Conservation (phyloP, 202 grass and related monocot genomes). For the Setaria italica region DNA sequence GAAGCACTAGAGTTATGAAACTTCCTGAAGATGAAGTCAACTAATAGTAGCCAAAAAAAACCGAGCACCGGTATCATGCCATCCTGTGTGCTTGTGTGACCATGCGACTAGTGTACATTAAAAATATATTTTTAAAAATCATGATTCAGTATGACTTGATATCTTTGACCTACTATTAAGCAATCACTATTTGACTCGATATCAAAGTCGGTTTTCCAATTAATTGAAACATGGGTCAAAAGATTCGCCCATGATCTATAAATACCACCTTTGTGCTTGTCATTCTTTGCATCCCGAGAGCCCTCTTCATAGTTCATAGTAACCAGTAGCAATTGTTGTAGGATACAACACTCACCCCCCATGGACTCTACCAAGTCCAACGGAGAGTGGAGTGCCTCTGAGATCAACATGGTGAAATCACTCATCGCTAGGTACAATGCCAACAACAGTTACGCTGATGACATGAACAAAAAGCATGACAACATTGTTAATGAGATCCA, state of each 20-base stretch:
- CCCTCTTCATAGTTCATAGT: background rate
- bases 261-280: background rate
- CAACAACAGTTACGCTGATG: background rate
- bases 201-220: background rate
- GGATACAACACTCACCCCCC: background rate
- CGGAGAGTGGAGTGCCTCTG: conserved; percentile 27
- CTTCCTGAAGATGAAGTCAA: background rate
- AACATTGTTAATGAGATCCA: conserved; percentile 16
- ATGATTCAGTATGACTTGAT: background rate
- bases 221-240: background rate
- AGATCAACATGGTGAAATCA: conserved; percentile 20
- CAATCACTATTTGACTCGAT: background rate
- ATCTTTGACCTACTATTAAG: background rate
- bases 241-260: background rate
- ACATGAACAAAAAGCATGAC: conserved; percentile 19
- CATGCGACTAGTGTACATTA: background rate
- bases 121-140: background rate
- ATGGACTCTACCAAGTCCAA: conserved; percentile 6
- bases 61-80: background rate
- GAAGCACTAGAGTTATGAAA: background rate
- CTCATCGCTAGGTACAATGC: background rate
- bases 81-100: background rate
- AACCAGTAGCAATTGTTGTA: background rate
- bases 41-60: background rate
- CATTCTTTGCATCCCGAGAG: background rate